A percentile compares a stretch with the other conserved stretches of the same genome.
Evolutionary conservation across 2,329 filamentous ascomycete species (phyloP).

Genomic region (Hirsutella rhossiliensis): DNA sequence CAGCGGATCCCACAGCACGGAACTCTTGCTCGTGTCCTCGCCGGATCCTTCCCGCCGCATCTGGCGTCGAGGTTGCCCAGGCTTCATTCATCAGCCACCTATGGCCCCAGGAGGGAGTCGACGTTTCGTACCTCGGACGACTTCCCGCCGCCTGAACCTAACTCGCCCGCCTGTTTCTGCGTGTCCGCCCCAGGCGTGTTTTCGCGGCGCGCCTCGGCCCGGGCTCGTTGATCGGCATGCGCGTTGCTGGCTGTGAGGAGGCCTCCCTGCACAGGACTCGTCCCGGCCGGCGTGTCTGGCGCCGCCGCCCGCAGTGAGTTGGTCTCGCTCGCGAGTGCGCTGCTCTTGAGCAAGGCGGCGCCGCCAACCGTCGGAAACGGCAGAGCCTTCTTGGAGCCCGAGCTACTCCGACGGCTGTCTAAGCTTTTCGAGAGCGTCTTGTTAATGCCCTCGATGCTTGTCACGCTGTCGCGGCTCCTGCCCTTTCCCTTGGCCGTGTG

Average conservation of each 20-base stretch:
- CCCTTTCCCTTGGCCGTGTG: conserved; percentile 33
- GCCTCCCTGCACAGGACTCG: conserved; percentile 27
- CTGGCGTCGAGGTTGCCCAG: conserved; percentile 11
- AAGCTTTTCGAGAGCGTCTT: conserved; percentile 77
- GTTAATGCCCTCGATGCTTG: conserved; percentile 59
- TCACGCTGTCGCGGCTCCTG: conserved; percentile 30
- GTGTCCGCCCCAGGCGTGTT: background rate
- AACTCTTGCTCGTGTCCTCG: conserved; percentile 33
- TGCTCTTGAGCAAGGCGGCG: conserved; percentile 33
- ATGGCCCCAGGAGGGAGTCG: conserved; percentile 39
- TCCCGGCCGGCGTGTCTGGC: conserved; percentile 26
- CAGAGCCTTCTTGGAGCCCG: conserved; percentile 66
- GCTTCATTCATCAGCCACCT: conserved; percentile 17
- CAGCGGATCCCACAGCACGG: conserved; percentile 48
- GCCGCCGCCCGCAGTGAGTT: conserved; percentile 41
- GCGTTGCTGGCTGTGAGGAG: conserved; percentile 11
- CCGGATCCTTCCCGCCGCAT: conserved; percentile 26
- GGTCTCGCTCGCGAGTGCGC: conserved; percentile 43
- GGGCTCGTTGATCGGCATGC: conserved; percentile 2
- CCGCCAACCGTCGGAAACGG: conserved; percentile 35
- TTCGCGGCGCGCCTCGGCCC: background rate
- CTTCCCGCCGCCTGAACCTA: conserved; percentile 10
- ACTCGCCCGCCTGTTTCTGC: conserved; percentile 13
- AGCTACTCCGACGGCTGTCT: conserved; percentile 82
- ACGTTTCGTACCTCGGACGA: conserved; percentile 41